Percentiles rank a stretch among this genome's conserved stretches.
Conservation (phyloP, 176 grass and related monocot genomes). For the sorghum (Sorghum bicolor) region Sorghum_bicolor_NCBIv3 NC_012872.2:57707501-57708000, state of each 20-base stretch:
- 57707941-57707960: constrained; percentile 6
- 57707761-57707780: neutral
- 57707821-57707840: no score
- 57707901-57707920: neutral
- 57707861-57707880: no score
- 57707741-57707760: neutral
- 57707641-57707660: no score
- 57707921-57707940: constrained; percentile 32
- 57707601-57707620: neutral
- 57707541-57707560: neutral
- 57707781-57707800: neutral
- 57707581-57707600: neutral
- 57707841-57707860: no score
- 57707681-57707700: neutral
- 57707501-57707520: neutral
- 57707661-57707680: no score
- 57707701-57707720: neutral
- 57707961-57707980: neutral
- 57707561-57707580: neutral
- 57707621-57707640: constrained; percentile 1
- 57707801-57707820: no score
- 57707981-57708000: neutral
- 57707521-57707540: neutral
- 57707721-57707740: neutral
- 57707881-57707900: constrained; percentile 25